Conservation (phyloP, 495 filamentous ascomycete genomes). For the Penicillium silybi region DNA sequence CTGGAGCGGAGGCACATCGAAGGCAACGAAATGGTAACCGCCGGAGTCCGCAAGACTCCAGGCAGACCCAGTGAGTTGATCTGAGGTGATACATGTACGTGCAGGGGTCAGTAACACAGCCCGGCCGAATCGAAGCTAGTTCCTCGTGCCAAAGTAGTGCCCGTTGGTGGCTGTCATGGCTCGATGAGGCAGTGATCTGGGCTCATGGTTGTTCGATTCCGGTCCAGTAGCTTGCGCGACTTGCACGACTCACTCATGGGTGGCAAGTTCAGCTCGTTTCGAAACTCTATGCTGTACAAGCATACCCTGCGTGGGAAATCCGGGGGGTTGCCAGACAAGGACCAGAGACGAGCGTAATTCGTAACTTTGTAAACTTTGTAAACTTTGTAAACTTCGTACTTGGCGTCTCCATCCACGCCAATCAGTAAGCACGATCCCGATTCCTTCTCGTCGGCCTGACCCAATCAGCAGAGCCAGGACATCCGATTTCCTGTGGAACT, state of each 20-base stretch:
- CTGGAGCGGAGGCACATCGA: neutral
- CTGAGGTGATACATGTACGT: neutral
- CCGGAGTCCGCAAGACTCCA: neutral
- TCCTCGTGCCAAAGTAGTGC: neutral
- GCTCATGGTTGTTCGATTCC: neutral
- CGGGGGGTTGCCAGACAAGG: constrained; percentile 3
- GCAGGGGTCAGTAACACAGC: neutral
- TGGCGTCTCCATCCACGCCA: constrained; percentile 1
- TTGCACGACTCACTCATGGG: no score
- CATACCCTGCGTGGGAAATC: constrained; percentile 12
- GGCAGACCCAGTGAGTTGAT: neutral
- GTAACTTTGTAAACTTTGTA: no score
- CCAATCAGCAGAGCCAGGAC: constrained; percentile 17
- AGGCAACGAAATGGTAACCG: neutral
- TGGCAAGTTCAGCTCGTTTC: neutral
- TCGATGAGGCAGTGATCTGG: neutral
- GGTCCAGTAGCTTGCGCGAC: neutral
- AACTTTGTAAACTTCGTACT: neutral
- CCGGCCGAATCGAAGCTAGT: neutral
- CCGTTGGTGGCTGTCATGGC: neutral
- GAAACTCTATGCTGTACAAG: constrained; percentile 11
- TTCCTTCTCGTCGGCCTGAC: neutral
- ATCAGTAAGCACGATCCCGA: constrained; percentile 9
- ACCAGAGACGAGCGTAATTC: neutral
- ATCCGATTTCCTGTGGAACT: constrained; percentile 2